A percentile compares a stretch with the other conserved stretches of the same genome.
These are phyloP conservation scores for Plectranthus barbatus DNA, from an alignment of 257 asterid genomes.

Conservation along the genomic window DNA sequence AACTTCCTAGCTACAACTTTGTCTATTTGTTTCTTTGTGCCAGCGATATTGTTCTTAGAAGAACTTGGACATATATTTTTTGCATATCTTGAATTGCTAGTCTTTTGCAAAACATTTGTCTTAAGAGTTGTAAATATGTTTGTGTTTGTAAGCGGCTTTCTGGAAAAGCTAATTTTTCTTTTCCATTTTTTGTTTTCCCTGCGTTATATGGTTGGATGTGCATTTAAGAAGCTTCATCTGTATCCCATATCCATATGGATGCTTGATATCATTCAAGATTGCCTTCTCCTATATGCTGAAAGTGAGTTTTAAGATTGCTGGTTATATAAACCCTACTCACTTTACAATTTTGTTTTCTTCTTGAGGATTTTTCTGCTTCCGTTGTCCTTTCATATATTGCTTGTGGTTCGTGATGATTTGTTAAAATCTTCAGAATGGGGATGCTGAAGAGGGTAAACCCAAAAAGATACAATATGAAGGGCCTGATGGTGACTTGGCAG, in stretches of 20 bases:
- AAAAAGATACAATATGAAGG: constrained; percentile 87
- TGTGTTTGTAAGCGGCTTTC: background rate
- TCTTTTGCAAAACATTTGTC: background rate
- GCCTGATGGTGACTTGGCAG: constrained; percentile 95
- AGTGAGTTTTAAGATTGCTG: background rate
- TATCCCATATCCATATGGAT: background rate
- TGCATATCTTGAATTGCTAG: background rate
- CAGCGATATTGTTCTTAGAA: background rate
- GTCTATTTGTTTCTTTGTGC: background rate
- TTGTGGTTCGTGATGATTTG: constrained; percentile 3
- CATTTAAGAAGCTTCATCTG: constrained; percentile 3
- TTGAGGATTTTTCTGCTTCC: background rate
- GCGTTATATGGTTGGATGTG: background rate
- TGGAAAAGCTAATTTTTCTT: constrained; percentile 5
- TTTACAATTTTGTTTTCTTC: background rate
- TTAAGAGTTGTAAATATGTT: background rate
- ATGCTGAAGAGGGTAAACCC: constrained; percentile 79
- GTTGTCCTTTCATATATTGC: background rate
- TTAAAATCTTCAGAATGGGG: constrained; percentile 52
- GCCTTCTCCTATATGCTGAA: background rate
- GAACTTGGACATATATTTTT: background rate
- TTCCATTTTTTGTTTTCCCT: constrained; percentile 2
- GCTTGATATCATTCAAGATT: background rate
- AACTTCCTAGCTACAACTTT: background rate
- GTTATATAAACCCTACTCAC: background rate